Evolutionary conservation across 805 yeast genomes (phyloP).

Genomic region (Spathaspora girioi): DNA sequence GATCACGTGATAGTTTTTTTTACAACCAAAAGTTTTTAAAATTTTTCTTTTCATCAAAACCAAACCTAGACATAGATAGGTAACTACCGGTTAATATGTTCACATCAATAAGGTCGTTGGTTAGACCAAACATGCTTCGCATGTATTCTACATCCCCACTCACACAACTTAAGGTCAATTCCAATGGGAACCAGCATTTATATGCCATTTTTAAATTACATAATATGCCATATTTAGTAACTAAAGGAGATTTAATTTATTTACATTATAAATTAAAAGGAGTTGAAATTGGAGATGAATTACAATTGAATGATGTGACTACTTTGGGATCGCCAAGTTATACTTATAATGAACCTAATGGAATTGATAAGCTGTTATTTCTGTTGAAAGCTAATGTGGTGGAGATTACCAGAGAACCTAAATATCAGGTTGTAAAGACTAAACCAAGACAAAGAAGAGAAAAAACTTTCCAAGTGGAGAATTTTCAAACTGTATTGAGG

Average conservation of each 20-base stretch:
- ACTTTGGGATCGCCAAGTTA: slow-evolving; percentile 83
- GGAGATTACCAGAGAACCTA: slow-evolving; percentile 83
- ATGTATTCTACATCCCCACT: neutral
- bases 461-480: slow-evolving; percentile 70
- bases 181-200: slow-evolving; percentile 48
- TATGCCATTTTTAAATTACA: slow-evolving; percentile 84
- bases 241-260: slow-evolving; percentile 82
- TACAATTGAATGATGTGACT: slow-evolving; percentile 69
- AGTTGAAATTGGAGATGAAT: slow-evolving; percentile 79
- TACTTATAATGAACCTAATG: slow-evolving; percentile 34
- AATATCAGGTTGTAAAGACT: slow-evolving; percentile 51
- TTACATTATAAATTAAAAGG: slow-evolving; percentile 76
- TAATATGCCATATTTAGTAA: slow-evolving; percentile 81
- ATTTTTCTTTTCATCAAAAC: neutral
- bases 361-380: slow-evolving; percentile 34
- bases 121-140: neutral
- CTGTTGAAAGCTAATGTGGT: slow-evolving; percentile 71
- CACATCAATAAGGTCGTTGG: neutral
- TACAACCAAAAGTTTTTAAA: too few species aligned
- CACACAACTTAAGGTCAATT: slow-evolving; percentile 61
- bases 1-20: too few species aligned
- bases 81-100: neutral
- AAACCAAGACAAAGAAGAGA: slow-evolving; percentile 78
- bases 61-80: slow-evolving; percentile 32
- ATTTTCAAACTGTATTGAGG: slow-evolving; percentile 72